Evolutionary conservation across 2,329 filamentous ascomycete genomes (phyloP).

Genomic region (Pestalotiopsis sp.): DNA sequence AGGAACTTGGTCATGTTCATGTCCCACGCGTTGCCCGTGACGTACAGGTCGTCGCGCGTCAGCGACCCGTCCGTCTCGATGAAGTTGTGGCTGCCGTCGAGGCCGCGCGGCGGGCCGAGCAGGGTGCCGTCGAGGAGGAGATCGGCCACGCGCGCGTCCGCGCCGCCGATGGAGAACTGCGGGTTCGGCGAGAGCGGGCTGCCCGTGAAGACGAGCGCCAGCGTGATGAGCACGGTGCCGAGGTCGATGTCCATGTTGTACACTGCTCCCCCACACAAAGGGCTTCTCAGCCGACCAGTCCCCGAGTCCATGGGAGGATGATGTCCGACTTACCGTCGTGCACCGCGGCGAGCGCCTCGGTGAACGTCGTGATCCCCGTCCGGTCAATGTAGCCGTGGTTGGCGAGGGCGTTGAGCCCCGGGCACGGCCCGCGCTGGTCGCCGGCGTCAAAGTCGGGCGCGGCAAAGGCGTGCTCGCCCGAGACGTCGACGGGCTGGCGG

Average conservation of each 20-base stretch:
- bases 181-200: conserved; percentile 49
- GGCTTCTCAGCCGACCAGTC: neutral
- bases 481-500: neutral
- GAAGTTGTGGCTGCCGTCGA: conserved; percentile 54
- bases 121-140: conserved; percentile 42
- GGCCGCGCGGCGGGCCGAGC: conserved; percentile 44
- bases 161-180: conserved; percentile 53
- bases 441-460: conserved; percentile 18
- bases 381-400: conserved; percentile 15
- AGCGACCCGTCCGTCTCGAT: conserved; percentile 55
- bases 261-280: conserved; percentile 20
- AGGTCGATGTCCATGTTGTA: conserved; percentile 48
- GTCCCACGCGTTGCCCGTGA: conserved; percentile 47
- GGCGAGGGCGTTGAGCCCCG: conserved; percentile 14
- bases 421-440: conserved; percentile 27
- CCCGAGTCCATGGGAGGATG: neutral
- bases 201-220: conserved; percentile 49
- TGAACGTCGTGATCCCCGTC: conserved; percentile 10
- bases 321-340: neutral
- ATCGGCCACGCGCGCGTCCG: conserved; percentile 32
- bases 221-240: conserved; percentile 38
- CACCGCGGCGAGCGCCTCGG: conserved; percentile 12
- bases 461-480: neutral
- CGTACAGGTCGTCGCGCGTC: conserved; percentile 53
- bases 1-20: conserved; percentile 54